Evolutionary conservation across 805 yeast genomes (phyloP), one percentile per base, ranked within the genome.

Genomic region (Pichia nanzhaoensis): DNA sequence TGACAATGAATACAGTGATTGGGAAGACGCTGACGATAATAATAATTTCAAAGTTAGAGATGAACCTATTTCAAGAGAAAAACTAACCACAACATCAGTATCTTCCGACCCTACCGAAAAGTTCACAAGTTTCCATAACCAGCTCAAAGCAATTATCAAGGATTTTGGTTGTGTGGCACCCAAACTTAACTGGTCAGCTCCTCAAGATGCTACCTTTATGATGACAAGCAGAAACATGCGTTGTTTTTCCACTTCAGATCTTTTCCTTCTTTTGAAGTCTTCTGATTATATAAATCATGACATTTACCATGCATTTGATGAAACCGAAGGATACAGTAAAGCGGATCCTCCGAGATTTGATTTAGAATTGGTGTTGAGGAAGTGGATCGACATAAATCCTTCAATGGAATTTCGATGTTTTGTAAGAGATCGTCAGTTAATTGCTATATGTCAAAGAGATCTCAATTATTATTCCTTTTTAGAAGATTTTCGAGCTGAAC

Each of bases 151-250:
- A 0, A 57, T 70, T 0, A 74, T 93, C 13, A 48, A 52, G 3
- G 67, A 70, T 36, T 66, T 74, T 39, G 83, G 84, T 0, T 66
- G 77, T 1, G 87, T 89, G 2, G 73, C 87, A 1, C 98, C 98
- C 1, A 93, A 93, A 58, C 67, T 91, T 54, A 93, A 93, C 68
- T 93, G 99, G 99, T 88, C 97, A 1, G 84, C 96, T 1, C 99
- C 99, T 1, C 82, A 81, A 58, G 99, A 93, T 65, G 86, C 98
- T 1, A 76, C 81, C 0, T 93, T 98, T 99, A 91, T 93, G 18
- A 66, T 84, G 56, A 74, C 93, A 2, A 79, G 84, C 28, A 85
- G 87, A 55, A 73, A 86, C 3, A 75, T 84, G 74, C 74, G 77
- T 56, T 90, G 98, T 57, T 69, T 66, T 14, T 74, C 73, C 28